These are phyloP conservation scores for Calonectria montana DNA, from an alignment of 2,329 filamentous ascomycete genomes.

Conservation along the genomic window DNA sequence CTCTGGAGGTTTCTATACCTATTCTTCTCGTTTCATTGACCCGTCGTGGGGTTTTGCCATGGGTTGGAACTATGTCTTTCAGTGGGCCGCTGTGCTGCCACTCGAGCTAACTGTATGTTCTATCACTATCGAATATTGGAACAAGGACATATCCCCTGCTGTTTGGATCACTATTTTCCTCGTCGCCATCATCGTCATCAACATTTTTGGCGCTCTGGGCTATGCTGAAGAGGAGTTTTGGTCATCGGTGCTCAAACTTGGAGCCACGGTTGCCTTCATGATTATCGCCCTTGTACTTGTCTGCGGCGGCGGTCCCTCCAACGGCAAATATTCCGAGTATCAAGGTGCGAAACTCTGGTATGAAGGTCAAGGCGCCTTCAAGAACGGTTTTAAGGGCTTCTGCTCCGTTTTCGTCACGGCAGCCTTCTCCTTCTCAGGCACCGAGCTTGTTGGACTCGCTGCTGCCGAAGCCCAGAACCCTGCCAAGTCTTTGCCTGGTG, in stretches of 20 bases:
- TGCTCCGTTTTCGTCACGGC: slow-evolving; percentile 78
- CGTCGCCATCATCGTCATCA: slow-evolving; percentile 61
- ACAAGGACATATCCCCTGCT: slow-evolving; percentile 56
- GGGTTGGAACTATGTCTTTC: slow-evolving; percentile 59
- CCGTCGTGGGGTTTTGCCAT: slow-evolving; percentile 69
- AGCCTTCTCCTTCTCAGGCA: slow-evolving; percentile 77
- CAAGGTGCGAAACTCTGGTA: slow-evolving; percentile 52
- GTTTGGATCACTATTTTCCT: slow-evolving; percentile 68
- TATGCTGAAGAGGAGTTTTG: slow-evolving; percentile 69
- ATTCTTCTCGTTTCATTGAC: slow-evolving; percentile 71
- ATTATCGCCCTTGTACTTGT: slow-evolving; percentile 69
- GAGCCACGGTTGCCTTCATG: slow-evolving; percentile 70
- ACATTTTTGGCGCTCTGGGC: slow-evolving; percentile 66
- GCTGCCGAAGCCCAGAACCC: slow-evolving; percentile 77
- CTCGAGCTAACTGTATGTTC: slow-evolving; percentile 64
- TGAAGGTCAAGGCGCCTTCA: slow-evolving; percentile 61
- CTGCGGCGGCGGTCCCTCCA: slow-evolving; percentile 66
- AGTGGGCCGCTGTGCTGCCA: slow-evolving; percentile 62
- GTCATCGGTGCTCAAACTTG: slow-evolving; percentile 66
- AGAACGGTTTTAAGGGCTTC: slow-evolving; percentile 78
- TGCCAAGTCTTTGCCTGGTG: slow-evolving; percentile 77
- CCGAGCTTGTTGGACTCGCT: slow-evolving; percentile 76
- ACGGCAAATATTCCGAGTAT: slow-evolving; percentile 55
- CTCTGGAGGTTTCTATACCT: slow-evolving; percentile 72
- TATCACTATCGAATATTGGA: slow-evolving; percentile 65